Percentiles rank a stretch among this genome's conserved stretches.
These are phyloP conservation scores for Cladophialophora immunda DNA, from an alignment of 2,329 filamentous ascomycete genomes.

Conservation along the genomic window DNA sequence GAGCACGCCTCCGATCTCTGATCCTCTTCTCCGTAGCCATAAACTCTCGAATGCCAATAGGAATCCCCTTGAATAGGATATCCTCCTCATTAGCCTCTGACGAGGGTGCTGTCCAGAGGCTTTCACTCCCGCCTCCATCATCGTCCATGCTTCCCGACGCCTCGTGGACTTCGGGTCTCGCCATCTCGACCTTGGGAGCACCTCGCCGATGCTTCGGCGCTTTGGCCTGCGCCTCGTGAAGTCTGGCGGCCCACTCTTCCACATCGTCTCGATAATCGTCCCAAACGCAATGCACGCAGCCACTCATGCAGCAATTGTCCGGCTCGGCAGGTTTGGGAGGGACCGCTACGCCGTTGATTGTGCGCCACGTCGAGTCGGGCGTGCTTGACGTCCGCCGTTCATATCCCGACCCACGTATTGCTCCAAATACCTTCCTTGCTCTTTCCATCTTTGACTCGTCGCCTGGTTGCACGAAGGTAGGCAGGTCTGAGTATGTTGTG, in stretches of 20 bases:
- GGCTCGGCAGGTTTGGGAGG: conserved; percentile 88
- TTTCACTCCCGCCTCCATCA: conserved; percentile 78
- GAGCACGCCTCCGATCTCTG: conserved; percentile 70
- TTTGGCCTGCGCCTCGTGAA: conserved; percentile 66
- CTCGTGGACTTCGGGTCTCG: conserved; percentile 54
- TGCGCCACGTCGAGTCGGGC: conserved; percentile 63
- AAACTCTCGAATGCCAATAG: conserved; percentile 93
- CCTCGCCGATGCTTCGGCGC: conserved; percentile 26
- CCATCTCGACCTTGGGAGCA: conserved; percentile 40
- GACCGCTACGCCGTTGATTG: conserved; percentile 79
- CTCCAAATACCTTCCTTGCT: conserved; percentile 81
- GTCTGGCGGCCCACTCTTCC: conserved; percentile 81
- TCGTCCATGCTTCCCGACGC: conserved; percentile 75
- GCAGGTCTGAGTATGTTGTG: conserved; percentile 28
- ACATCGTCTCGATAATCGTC: conserved; percentile 89
- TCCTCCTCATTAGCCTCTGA: conserved; percentile 56
- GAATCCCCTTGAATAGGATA: conserved; percentile 77
- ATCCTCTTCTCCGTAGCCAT: conserved; percentile 96
- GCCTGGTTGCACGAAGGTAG: conserved; percentile 35
- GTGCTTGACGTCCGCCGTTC: conserved; percentile 59
- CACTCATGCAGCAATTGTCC: conserved; percentile 99
- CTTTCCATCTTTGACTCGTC: conserved; percentile 51
- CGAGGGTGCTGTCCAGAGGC: conserved; percentile 66
- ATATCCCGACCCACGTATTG: conserved; percentile 77
- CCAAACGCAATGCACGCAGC: conserved; percentile 98